Conservation (phyloP, 2,329 filamentous ascomycete species). For the Alternaria alternata region DNA sequence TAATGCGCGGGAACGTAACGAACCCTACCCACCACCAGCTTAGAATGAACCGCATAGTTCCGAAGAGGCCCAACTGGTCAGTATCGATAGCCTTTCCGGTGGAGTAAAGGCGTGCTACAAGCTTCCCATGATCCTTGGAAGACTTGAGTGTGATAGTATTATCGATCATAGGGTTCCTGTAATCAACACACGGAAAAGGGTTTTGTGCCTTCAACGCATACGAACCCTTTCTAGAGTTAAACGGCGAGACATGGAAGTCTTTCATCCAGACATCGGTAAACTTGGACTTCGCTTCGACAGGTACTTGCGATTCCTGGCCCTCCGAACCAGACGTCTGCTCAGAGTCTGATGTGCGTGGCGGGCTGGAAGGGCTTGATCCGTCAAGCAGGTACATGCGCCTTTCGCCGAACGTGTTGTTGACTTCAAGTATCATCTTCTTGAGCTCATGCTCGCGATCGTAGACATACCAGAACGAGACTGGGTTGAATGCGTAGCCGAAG, state of each 20-base stretch:
- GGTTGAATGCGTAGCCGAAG: conserved; percentile 76
- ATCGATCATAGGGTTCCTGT: conserved; percentile 57
- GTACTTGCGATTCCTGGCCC: conserved; percentile 7
- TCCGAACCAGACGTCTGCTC: conserved; percentile 12
- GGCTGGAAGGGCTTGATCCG: conserved; percentile 42
- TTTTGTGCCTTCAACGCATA: conserved; percentile 59
- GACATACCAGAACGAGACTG: conserved; percentile 81
- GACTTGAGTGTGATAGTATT: conserved; percentile 69
- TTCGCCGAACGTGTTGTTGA: conserved; percentile 81
- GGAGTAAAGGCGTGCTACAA: conserved; percentile 68
- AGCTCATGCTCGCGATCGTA: conserved; percentile 68
- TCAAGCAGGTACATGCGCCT: conserved; percentile 71
- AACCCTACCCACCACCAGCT: conserved; percentile 74
- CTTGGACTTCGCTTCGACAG: conserved; percentile 23
- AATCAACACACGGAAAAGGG: conserved; percentile 48
- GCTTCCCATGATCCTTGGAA: conserved; percentile 67
- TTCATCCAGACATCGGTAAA: conserved; percentile 69
- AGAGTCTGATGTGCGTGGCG: conserved; percentile 26
- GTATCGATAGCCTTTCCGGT: conserved; percentile 62
- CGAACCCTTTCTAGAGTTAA: conserved; percentile 65
- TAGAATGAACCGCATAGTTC: conserved; percentile 59
- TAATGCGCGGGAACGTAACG: conserved; percentile 70
- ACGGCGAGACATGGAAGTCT: conserved; percentile 79
- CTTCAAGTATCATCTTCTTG: conserved; percentile 73
- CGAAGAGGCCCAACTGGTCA: conserved; percentile 51